Evolutionary conservation across 1,284 basidiomycete genomes (phyloP).

Genomic region (Vanrija humicola): DNA sequence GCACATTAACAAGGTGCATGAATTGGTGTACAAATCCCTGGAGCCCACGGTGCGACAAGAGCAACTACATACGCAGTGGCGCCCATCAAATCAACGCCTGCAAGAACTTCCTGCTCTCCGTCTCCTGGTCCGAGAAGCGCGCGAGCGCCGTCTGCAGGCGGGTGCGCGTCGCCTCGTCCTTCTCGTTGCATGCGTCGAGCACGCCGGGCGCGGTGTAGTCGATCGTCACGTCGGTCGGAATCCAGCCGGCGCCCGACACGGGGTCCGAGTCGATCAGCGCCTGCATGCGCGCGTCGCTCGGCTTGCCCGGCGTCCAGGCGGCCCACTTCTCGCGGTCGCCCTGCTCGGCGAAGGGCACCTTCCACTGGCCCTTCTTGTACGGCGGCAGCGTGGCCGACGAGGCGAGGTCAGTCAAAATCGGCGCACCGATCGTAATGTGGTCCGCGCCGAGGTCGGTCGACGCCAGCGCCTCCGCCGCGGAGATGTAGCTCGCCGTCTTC

Average conservation of each 20-base stretch:
- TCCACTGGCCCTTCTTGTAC: constrained; percentile 14
- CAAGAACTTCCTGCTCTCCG: constrained; percentile 11
- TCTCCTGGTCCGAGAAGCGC: constrained; percentile 12
- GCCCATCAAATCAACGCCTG: constrained; percentile 1
- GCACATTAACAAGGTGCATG: too few species aligned
- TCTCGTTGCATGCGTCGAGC: constrained; percentile 20
- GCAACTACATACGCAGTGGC: too few species aligned
- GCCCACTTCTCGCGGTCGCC: constrained; percentile 4
- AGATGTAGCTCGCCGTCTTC: constrained; percentile 31
- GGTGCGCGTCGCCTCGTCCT: constrained; percentile 12
- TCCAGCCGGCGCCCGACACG: constrained; percentile 2
- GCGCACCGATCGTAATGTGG: constrained; percentile 18
- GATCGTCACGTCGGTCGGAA: constrained; percentile 2
- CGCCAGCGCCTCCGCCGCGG: constrained; percentile 15
- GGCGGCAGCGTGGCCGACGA: constrained; percentile 7
- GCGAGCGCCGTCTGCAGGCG: constrained; percentile 12
- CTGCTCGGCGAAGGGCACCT: constrained; percentile 6
- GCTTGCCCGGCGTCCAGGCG: constrained; percentile 14
- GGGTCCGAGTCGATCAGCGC: constrained; percentile 8
- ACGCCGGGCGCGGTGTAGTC: constrained; percentile 21
- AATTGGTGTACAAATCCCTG: too few species aligned
- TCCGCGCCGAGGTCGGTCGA: constrained; percentile 25
- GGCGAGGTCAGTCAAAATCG: constrained; percentile 18
- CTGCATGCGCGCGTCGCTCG: constrained; percentile 6
- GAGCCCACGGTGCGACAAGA: too few species aligned